Percentiles rank a stretch among this genome's conserved stretches.
phyloP scores from a whole-genome alignment of 768 basidiomycete species.

The Tulasnella sp. region DNA sequence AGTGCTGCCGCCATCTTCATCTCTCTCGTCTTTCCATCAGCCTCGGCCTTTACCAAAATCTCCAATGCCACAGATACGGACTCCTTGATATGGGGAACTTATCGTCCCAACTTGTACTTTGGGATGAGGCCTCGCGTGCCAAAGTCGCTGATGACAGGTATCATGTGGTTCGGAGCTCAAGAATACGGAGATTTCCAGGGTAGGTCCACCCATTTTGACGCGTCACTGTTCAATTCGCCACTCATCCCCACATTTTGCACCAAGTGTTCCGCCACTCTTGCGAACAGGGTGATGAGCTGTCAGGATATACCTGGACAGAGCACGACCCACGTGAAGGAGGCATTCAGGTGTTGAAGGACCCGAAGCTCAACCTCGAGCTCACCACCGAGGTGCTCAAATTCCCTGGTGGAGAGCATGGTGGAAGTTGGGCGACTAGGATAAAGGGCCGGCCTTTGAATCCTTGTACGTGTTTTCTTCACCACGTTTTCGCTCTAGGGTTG shows the following conservation, averaged over 20 bases:
- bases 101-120: slow-evolving; percentile 93
- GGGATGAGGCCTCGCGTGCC: slow-evolving; percentile 81
- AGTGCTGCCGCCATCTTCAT: background rate
- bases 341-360: slow-evolving; percentile 77
- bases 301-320: slow-evolving; percentile 79
- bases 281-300: slow-evolving; percentile 78
- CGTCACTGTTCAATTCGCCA: background rate
- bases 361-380: slow-evolving; percentile 76
- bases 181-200: slow-evolving; percentile 61
- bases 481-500: no score
- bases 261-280: slow-evolving; percentile 68
- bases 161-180: slow-evolving; percentile 91
- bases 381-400: slow-evolving; percentile 83
- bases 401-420: slow-evolving; percentile 74
- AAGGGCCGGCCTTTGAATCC: slow-evolving; percentile 71
- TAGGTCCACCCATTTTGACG: slow-evolving; percentile 33
- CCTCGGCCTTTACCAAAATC: background rate
- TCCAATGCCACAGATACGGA: slow-evolving; percentile 19
- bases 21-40: background rate
- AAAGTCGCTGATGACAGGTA: slow-evolving; percentile 85
- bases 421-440: slow-evolving; percentile 84
- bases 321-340: slow-evolving; percentile 85
- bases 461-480: slow-evolving; percentile 42
- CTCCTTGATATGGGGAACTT: slow-evolving; percentile 75
- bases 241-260: background rate